Conservation (phyloP, 179 eudicot species). For the Gypsophila paniculata region DNA sequence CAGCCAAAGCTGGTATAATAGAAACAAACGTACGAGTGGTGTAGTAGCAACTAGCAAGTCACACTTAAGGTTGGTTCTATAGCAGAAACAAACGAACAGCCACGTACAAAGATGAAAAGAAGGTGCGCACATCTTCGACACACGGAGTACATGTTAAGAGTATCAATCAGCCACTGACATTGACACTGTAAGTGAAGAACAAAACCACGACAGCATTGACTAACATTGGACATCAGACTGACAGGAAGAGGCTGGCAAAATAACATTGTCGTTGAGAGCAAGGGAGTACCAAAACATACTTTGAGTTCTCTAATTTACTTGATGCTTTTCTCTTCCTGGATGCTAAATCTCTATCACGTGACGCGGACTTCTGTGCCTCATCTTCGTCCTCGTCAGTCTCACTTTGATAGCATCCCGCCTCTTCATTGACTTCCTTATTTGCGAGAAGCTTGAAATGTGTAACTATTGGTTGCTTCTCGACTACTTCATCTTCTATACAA, state of each 20-base stretch:
- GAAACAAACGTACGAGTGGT: neutral
- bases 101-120: neutral
- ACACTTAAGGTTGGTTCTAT: neutral
- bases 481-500: slow-evolving; percentile 28
- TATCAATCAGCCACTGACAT: neutral
- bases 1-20: neutral
- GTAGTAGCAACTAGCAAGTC: neutral
- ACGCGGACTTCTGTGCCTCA: slow-evolving; percentile 27
- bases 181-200: neutral
- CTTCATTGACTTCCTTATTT: slow-evolving; percentile 53
- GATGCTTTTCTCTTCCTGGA: slow-evolving; percentile 73
- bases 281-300: slow-evolving; percentile 36
- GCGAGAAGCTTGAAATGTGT: slow-evolving; percentile 45
- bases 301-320: slow-evolving; percentile 38
- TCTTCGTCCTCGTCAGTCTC: slow-evolving; percentile 41
- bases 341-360: slow-evolving; percentile 28
- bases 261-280: neutral
- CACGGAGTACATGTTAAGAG: neutral
- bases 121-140: neutral
- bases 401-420: slow-evolving; percentile 44
- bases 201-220: neutral
- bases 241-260: neutral
- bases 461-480: slow-evolving; percentile 43
- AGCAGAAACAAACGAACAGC: neutral
- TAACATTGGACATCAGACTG: neutral